Base-by-base conservation (phyloP, 176 grass and related monocot species). In the Avena eriantha region DNA sequence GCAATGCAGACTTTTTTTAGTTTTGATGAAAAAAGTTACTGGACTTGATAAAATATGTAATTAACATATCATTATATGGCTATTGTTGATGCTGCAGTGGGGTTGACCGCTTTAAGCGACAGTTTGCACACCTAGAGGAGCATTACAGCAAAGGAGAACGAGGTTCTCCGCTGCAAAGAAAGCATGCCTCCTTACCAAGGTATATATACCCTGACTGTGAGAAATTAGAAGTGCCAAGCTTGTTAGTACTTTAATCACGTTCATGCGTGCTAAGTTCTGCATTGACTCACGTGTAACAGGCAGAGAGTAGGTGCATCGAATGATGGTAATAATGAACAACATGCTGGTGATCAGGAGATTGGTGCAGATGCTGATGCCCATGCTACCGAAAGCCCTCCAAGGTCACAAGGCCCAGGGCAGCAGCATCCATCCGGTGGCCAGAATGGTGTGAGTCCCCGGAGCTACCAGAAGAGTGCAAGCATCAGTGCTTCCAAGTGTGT, bases 111-210 rank as follows among this genome's bases (percentile, higher is more conserved):
- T 99, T 99, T 80, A 99, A 99, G 77, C 83, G 90, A 23, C 97
- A 99, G 55, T 99, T 99, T 93, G 97, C 97, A 3, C 92, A 99
- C 87, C 97, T 99, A 29, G 97, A 99, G 87, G 97, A 96, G 90
- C 90, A 98, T 84, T 96, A 96, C 78, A 93, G 94, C 76, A 99
- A 93, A 80, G 97, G 97, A 58, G 92, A 96, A 93, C 91, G 92
- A 92, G 93, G 94, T 80, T 94, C 90, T 72, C 97, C 97, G 41
- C 89, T 99, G 59, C 97, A 94, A 70, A 90, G 94, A 82, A 88
- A 96, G 24, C 92, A 99, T 85, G 97, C 97, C 60, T 99, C 97
- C 83, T 82, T 99, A 83, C 97, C 97, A 61, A 99, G 97, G 97
- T 96, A 92, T 4, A 92, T 4, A 51, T 68, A 80, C 23, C 11